phyloP scores from a whole-genome alignment of 768 basidiomycete genomes.

The Psilocybe sp. region DNA sequence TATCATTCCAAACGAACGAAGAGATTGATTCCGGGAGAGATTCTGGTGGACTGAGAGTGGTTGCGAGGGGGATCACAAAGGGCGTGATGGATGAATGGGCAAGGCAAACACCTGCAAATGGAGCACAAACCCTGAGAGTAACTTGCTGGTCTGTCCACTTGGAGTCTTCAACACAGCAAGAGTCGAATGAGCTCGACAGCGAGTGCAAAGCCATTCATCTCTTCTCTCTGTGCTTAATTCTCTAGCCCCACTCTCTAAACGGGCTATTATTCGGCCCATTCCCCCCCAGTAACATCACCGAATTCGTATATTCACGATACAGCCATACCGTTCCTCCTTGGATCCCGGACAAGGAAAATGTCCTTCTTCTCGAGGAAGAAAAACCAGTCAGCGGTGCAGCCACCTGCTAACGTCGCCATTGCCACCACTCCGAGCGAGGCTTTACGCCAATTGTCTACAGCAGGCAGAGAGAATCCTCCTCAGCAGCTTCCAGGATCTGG shows the following conservation, averaged over 20 bases:
- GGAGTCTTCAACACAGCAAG: neutral
- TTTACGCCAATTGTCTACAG: constrained; percentile 48
- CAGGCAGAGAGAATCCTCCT: constrained; percentile 25
- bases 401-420: constrained; percentile 48
- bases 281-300: constrained; percentile 10
- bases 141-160: constrained; percentile 12
- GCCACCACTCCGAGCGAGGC: constrained; percentile 68
- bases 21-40: constrained; percentile 14
- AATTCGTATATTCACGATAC: constrained; percentile 20
- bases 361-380: constrained; percentile 93
- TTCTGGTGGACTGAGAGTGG: constrained; percentile 10
- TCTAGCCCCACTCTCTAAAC: neutral
- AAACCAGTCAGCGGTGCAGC: constrained; percentile 50
- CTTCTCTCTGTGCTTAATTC: constrained; percentile 8
- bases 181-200: constrained; percentile 6
- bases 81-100: constrained; percentile 12
- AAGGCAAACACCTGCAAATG: constrained; percentile 23
- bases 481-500: constrained; percentile 23
- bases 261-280: constrained; percentile 4
- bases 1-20: neutral
- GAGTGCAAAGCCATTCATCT: constrained; percentile 4
- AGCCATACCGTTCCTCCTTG: constrained; percentile 71
- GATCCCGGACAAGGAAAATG: constrained; percentile 70
- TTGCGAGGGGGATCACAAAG: constrained; percentile 4
- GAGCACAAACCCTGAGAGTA: constrained; percentile 5